These are phyloP conservation scores for Penicillium angulare DNA, from an alignment of 495 filamentous ascomycete species.

Conservation along the genomic window DNA sequence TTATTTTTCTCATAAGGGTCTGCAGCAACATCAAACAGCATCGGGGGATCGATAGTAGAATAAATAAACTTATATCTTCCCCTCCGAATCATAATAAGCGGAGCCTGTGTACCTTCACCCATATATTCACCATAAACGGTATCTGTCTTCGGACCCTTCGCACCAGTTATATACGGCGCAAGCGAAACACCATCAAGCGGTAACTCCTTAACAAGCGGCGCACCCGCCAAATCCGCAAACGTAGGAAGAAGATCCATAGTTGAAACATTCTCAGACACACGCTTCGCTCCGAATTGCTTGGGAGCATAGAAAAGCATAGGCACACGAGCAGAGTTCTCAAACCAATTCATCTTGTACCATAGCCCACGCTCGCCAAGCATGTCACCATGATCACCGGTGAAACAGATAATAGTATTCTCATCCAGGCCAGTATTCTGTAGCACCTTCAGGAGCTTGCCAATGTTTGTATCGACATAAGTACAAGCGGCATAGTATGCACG, in stretches of 20 bases:
- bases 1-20: constrained; percentile 77
- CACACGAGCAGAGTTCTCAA: constrained; percentile 78
- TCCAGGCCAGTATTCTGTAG: constrained; percentile 72
- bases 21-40: constrained; percentile 69
- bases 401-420: constrained; percentile 81
- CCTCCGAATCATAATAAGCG: constrained; percentile 86
- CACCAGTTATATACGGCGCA: constrained; percentile 65
- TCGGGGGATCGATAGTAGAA: constrained; percentile 74
- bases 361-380: constrained; percentile 87
- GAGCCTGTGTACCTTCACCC: constrained; percentile 80
- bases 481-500: constrained; percentile 87
- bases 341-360: constrained; percentile 96
- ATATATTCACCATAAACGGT: constrained; percentile 87
- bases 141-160: constrained; percentile 55
- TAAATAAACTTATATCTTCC: constrained; percentile 81
- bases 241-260: constrained; percentile 85
- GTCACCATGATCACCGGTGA: constrained; percentile 87
- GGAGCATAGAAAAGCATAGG: constrained; percentile 77
- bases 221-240: constrained; percentile 74
- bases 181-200: constrained; percentile 78
- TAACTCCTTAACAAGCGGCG: constrained; percentile 56
- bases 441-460: constrained; percentile 72
- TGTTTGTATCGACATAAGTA: constrained; percentile 83
- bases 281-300: constrained; percentile 61
- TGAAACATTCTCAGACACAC: constrained; percentile 73